These are phyloP conservation scores for Magnusiomyces suaveolens DNA, from an alignment of 1,139 yeast species.

Conservation along the genomic window DNA sequence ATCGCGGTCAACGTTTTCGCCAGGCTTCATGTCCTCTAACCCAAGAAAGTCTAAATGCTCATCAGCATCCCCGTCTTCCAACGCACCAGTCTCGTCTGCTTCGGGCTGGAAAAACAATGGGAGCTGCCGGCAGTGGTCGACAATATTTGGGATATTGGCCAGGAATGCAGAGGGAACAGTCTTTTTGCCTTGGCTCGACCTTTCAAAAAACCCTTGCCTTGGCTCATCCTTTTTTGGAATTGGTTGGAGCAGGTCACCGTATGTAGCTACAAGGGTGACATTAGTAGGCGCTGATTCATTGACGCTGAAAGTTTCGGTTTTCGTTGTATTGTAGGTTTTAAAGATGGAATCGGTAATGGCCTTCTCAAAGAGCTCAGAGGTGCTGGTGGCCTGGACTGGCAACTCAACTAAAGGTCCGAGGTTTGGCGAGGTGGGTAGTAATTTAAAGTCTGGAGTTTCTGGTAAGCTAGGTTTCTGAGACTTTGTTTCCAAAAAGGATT, in stretches of 20 bases:
- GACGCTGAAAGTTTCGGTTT: not conserved
- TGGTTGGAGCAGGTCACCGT: conserved; percentile 27
- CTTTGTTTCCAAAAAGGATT: not conserved
- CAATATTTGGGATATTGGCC: conserved; percentile 27
- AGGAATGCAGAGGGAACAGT: conserved; percentile 21
- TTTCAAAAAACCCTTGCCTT: not conserved
- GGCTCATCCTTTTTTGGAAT: not conserved
- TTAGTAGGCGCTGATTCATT: not conserved
- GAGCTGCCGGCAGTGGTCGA: conserved; percentile 24
- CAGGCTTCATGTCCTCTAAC: not conserved
- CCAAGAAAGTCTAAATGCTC: conserved; percentile 1
- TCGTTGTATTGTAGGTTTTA: conserved; percentile 6
- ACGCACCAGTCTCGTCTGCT: conserved; percentile 2
- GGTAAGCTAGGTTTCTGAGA: not conserved
- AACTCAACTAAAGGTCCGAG: not conserved
- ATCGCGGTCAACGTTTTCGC: not conserved
- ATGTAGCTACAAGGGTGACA: conserved; percentile 29
- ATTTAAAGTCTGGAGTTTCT: not conserved
- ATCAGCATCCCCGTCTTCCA: not conserved
- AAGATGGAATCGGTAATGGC: conserved; percentile 9
- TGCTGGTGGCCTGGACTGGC: not conserved
- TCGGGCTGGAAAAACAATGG: conserved; percentile 17
- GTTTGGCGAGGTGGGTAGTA: not conserved
- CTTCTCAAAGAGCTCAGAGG: not conserved
- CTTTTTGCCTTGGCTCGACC: not conserved